These are phyloP conservation scores for Stephania cephalantha DNA, from an alignment of 164 flowering plant genomes.

Conservation along the genomic window DNA sequence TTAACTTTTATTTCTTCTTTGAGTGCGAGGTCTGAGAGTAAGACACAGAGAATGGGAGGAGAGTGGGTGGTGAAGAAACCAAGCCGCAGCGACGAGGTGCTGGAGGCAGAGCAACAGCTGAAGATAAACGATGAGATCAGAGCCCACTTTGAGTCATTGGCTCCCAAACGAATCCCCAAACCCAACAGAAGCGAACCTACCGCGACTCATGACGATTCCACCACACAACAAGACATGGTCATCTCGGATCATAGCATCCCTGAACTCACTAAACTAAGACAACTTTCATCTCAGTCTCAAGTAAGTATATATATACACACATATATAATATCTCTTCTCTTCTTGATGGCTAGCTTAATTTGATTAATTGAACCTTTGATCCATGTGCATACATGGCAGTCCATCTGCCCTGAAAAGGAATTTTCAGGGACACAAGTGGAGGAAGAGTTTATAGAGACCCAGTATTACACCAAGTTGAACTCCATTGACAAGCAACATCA, in stretches of 20 bases:
- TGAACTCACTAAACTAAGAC: slow-evolving; percentile 39
- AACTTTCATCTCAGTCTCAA: slow-evolving; percentile 40
- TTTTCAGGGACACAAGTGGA: slow-evolving; percentile 6
- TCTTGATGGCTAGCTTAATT: not conserved
- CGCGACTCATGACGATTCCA: slow-evolving; percentile 16
- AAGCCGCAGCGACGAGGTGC: slow-evolving; percentile 68
- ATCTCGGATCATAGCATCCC: slow-evolving; percentile 23
- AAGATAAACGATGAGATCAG: slow-evolving; percentile 36
- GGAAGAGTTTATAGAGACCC: slow-evolving; percentile 72
- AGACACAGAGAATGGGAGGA: not conserved
- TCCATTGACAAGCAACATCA: slow-evolving; percentile 64
- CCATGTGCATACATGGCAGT: slow-evolving; percentile 4
- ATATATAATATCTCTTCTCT: slow-evolving; percentile 2
- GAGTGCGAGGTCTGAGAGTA: not conserved
- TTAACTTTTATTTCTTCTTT: not conserved
- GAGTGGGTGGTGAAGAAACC: slow-evolving; percentile 37
- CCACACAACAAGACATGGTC: not conserved
- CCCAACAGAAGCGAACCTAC: slow-evolving; percentile 57
- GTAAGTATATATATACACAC: slow-evolving; percentile 1
- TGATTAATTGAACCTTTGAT: too few relatives aligned
- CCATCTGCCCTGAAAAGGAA: slow-evolving; percentile 17
- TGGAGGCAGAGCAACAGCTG: slow-evolving; percentile 41
- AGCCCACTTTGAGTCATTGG: slow-evolving; percentile 48
- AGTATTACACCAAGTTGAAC: slow-evolving; percentile 48
- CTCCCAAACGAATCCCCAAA: slow-evolving; percentile 59